Evolutionary conservation across 2,329 filamentous ascomycete species (phyloP).

Genomic region (Chrysoporthe austroafricana): DNA sequence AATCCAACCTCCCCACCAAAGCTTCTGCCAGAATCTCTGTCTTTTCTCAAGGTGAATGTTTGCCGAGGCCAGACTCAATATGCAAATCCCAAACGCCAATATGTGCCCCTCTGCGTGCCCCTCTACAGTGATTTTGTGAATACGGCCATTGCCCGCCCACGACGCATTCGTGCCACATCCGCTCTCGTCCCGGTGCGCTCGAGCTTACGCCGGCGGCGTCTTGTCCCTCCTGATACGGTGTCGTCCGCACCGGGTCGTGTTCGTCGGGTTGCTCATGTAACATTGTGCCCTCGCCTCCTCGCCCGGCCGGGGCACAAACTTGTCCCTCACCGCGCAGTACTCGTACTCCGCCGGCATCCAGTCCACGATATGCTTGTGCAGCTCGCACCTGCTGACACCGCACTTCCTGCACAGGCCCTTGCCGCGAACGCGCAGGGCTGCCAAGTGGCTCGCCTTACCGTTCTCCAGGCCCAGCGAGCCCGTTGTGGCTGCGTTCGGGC

Average conservation of each 20-base stretch:
- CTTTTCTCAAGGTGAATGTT: neutral
- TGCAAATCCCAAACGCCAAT: neutral
- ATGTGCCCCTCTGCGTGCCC: neutral
- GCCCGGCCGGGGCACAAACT: conserved; percentile 55
- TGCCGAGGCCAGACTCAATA: neutral
- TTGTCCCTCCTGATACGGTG: conserved; percentile 46
- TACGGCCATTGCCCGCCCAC: neutral
- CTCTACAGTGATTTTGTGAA: neutral
- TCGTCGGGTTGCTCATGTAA: conserved; percentile 63
- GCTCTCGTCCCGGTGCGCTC: too few relatives aligned
- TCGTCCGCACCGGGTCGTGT: conserved; percentile 61
- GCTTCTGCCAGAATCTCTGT: neutral
- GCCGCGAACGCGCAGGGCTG: conserved; percentile 56
- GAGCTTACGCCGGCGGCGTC: conserved; percentile 8
- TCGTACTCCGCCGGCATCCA: conserved; percentile 62
- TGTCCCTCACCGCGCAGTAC: conserved; percentile 64
- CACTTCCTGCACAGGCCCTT: conserved; percentile 67
- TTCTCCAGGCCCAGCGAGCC: conserved; percentile 21
- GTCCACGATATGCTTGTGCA: conserved; percentile 63
- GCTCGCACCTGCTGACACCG: conserved; percentile 62
- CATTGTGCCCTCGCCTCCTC: conserved; percentile 55
- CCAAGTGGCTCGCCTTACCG: conserved; percentile 40
- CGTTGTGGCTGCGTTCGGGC: conserved; percentile 18
- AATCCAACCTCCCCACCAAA: neutral
- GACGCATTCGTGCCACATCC: neutral